These are phyloP conservation scores for Boletus holoroseus DNA, from an alignment of 1,284 basidiomycete species.

Conservation along the genomic window DNA sequence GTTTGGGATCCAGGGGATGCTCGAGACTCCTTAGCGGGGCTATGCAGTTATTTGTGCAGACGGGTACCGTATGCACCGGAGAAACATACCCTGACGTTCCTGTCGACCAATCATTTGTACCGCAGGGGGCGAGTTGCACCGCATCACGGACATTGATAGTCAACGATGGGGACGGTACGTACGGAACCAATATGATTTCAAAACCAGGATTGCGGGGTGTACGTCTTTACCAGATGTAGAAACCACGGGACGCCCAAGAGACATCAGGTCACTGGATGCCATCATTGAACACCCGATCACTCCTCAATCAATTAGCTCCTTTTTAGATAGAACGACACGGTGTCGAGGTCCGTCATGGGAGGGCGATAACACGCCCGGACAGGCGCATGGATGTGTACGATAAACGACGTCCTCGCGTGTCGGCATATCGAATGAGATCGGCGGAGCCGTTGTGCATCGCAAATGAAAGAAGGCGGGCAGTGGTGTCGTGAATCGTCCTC, in stretches of 20 bases:
- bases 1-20: neutral
- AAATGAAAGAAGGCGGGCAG: neutral
- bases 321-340: neutral
- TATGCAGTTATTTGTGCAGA: neutral
- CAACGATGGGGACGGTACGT: neutral
- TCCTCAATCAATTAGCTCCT: neutral
- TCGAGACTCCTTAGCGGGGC: neutral
- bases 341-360: neutral
- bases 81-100: neutral
- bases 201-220: neutral
- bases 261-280: neutral
- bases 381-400: neutral
- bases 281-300: conserved; percentile 1
- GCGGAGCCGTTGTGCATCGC: conserved; percentile 1
- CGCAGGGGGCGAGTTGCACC: neutral
- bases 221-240: neutral
- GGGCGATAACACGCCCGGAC: conserved; percentile 1
- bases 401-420: neutral
- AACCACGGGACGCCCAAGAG: neutral
- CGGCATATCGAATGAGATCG: conserved; percentile 1
- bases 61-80: neutral
- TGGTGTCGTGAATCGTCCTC: conserved; percentile 1
- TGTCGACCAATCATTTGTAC: neutral
- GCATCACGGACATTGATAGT: neutral
- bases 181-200: neutral